Conservation (phyloP, 2,329 filamentous ascomycete genomes). For the Didymella lethalis region DNA sequence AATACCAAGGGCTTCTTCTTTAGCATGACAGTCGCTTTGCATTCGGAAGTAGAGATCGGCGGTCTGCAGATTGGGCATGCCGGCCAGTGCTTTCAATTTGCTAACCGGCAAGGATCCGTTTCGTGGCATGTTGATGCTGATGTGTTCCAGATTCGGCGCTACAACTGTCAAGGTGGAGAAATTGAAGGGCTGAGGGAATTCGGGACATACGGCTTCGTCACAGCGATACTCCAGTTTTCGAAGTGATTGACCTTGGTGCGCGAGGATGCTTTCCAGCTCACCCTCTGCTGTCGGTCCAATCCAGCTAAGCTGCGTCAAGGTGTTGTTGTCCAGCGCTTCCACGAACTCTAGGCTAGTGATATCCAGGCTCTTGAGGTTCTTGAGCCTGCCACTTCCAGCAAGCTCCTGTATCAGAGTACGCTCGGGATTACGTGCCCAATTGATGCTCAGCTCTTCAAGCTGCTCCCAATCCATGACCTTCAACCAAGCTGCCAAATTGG, state of each 20-base stretch:
- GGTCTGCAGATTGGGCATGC: neutral
- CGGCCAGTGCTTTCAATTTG: neutral
- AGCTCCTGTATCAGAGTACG: neutral
- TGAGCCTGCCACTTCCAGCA: neutral
- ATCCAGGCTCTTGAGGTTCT: neutral
- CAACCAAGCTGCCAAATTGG: neutral
- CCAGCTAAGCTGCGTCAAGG: neutral
- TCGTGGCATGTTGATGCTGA: neutral
- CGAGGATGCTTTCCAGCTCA: neutral
- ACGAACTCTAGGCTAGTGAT: neutral
- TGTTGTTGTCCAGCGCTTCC: neutral
- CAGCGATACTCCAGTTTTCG: neutral
- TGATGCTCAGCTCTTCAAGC: neutral
- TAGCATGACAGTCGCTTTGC: neutral
- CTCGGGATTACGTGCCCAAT: neutral
- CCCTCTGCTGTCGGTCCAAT: neutral
- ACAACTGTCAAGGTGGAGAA: neutral
- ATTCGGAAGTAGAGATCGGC: neutral
- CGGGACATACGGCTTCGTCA: neutral
- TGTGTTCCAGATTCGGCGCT: neutral
- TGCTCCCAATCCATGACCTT: neutral
- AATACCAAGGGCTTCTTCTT: neutral
- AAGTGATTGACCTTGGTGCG: neutral
- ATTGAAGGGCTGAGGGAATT: neutral
- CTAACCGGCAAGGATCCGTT: neutral